Evolutionary conservation across 1,284 basidiomycete genomes (phyloP).

Genomic region (Rhodotorula sp.): DNA sequence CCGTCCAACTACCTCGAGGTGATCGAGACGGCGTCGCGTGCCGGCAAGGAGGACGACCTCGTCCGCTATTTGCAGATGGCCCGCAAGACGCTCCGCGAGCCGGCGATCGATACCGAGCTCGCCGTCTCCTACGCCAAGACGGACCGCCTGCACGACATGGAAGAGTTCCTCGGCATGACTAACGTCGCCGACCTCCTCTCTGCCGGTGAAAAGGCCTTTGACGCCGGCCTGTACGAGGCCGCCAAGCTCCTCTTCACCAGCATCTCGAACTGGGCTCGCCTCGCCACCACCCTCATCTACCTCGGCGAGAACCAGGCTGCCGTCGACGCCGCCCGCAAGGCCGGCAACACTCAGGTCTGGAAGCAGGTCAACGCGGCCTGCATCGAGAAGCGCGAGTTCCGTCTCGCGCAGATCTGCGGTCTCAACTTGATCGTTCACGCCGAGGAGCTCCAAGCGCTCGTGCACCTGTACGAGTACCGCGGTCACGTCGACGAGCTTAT

Average conservation of each 20-base stretch:
- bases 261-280: conserved; percentile 97
- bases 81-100: conserved; percentile 94
- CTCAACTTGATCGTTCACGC: conserved; percentile 65
- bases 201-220: conserved; percentile 97
- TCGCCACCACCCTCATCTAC: conserved; percentile 98
- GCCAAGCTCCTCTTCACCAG: conserved; percentile 92
- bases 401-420: conserved; percentile 96
- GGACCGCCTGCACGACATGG: conserved; percentile 96
- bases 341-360: conserved; percentile 99
- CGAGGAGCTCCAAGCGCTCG: conserved; percentile 78
- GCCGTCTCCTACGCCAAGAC: conserved; percentile 97
- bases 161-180: conserved; percentile 98
- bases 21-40: conserved; percentile 92
- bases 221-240: conserved; percentile 96
- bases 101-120: conserved; percentile 95
- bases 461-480: conserved; percentile 82
- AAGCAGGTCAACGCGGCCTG: conserved; percentile 99
- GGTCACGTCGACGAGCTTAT: conserved; percentile 96
- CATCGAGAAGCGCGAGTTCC: conserved; percentile 95
- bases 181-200: conserved; percentile 82
- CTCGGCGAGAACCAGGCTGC: conserved; percentile 96
- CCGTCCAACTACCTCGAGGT: conserved; percentile 94
- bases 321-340: conserved; percentile 97
- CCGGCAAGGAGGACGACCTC: conserved; percentile 97
- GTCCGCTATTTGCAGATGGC: conserved; percentile 99